Base-by-base conservation (phyloP, 1,284 basidiomycete species). In the Leccinum holopus region DNA sequence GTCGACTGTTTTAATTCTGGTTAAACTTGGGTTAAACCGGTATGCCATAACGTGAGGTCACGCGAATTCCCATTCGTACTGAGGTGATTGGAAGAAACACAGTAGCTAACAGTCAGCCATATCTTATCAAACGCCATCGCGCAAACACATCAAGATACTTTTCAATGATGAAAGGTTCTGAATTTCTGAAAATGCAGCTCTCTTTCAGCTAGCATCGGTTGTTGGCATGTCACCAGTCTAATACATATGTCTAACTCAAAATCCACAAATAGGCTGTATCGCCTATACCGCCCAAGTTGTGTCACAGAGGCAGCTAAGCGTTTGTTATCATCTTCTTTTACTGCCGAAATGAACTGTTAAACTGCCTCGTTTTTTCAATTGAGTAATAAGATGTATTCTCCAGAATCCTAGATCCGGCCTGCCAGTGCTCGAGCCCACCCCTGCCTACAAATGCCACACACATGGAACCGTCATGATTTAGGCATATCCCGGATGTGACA, bases 361-460 rank as follows among this genome's bases (percentile, higher is more conserved):
- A 57, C 65, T 10, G 68, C 69, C 71, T 70, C 71, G 62, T 69
- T 69, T 69, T 69, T 69, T 47, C 62, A 57, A 60, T 62, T 18
- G 56, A 60, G 60, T 62, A 37, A 39, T 47, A 11, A 33, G 47
- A 2, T 12, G n/a, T 59, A 56, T 62, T 55, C 61, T 60, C 54
- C 55, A 30, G 35, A 59, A 58, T 52, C 21, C 59, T 56, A 8
- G 10, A 11, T 54, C 53, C 8, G 30, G 8, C 14, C 49, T 16
- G 44, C 21, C 21, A 21, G 21, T 21, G 21, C 41, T n/a, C 41
- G 41, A 44, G 41, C 39, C 3, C 14, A 14, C 39, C 41, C 10
- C 21, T 12, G 11, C 21, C 25, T 8, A 10, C 18, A 9, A n/a
- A 18, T 9, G 5, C 33, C 37, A n/a, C 35, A n/a, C 35, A 28